Evolutionary conservation across 1,139 yeast species (phyloP), one percentile per base, ranked within the genome.

Genomic region (Kodamaea ohmeri): DNA sequence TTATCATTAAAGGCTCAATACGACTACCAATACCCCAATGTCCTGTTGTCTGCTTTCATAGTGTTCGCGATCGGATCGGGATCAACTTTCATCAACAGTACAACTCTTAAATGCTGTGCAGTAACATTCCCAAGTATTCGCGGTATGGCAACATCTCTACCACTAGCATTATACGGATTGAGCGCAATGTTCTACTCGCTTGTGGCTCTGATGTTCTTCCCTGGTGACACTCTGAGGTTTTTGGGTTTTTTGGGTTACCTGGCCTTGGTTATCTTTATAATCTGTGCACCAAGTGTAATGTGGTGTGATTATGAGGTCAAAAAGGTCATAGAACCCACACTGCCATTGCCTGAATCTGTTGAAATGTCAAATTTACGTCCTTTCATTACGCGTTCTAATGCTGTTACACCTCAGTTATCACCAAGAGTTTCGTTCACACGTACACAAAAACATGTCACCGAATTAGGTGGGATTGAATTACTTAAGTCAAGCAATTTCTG

Each of bases 71-170:
- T 78, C 16, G 84, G 84, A 1, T 51, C 61, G 6, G 84, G 83
- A 0, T 75, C 80, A 19, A 76, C 83, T 0, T 67, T 71, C 38
- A 65, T 78, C 37, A 73, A 71, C 49, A 64, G 73, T 14, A 71
- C 77, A 4, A 66, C 78, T 48, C 64, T 78, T 50, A 78, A 78
- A 47, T 77, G 83, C 51, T 71, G 81, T 53, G 80, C 83, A 32
- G 63, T 77, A 17, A 62, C 67, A 19, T 76, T 76, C 48, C 84
- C 84, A 1, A 65, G 71, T 37, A 66, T 73, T 26, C 56, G 80
- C 42, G 84, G 84, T 1, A 67, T 78, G 9, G 83, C 83, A 6
- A 76, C 83, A 1, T 71, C 81, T 2, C 62, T 78, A 35, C 83
- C 84, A 1, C 63, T 77, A 44, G 78, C 83, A 2, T 60, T 76